phyloP scores from a whole-genome alignment of 331 rosid species.

The Phaseolus coccineus region DNA sequence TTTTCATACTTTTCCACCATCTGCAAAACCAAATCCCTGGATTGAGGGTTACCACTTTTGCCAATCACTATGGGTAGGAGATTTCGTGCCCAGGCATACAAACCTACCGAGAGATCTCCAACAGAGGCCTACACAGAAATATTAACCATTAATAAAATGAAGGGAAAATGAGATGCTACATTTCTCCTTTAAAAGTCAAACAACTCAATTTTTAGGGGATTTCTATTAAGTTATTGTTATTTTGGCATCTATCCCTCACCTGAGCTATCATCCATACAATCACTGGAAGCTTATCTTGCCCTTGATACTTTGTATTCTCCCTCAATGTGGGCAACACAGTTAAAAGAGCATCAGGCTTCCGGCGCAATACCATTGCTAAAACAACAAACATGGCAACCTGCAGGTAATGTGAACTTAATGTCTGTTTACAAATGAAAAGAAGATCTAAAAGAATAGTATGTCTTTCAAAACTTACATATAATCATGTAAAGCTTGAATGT shows the following conservation, averaged over 20 bases:
- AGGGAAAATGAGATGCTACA: background rate
- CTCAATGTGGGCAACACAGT: constrained; percentile 67
- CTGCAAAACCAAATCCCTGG: constrained; percentile 93
- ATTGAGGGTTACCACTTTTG: constrained; percentile 78
- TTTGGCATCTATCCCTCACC: constrained; percentile 58
- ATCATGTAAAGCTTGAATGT: constrained; percentile 30
- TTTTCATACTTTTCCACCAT: constrained; percentile 75
- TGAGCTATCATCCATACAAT: constrained; percentile 82
- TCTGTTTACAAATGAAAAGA: constrained; percentile 41
- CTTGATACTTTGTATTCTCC: constrained; percentile 82
- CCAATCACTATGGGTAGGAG: constrained; percentile 77
- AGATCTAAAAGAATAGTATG: background rate
- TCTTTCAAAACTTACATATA: constrained; percentile 34
- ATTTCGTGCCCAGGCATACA: constrained; percentile 83
- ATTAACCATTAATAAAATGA: constrained; percentile 41
- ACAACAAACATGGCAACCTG: constrained; percentile 94
- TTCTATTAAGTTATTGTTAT: constrained; percentile 6
- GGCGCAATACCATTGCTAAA: constrained; percentile 82
- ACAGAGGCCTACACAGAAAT: constrained; percentile 62
- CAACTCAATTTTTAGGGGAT: background rate
- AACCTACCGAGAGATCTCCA: constrained; percentile 85
- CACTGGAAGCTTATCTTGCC: constrained; percentile 90
- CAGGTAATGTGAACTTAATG: constrained; percentile 38
- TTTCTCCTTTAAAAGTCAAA: constrained; percentile 20
- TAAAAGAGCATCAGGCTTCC: constrained; percentile 82